Percentiles rank a stretch among this genome's conserved stretches.
These are phyloP conservation scores for Russula virescens DNA, from an alignment of 768 basidiomycete species.

Conservation along the genomic window DNA sequence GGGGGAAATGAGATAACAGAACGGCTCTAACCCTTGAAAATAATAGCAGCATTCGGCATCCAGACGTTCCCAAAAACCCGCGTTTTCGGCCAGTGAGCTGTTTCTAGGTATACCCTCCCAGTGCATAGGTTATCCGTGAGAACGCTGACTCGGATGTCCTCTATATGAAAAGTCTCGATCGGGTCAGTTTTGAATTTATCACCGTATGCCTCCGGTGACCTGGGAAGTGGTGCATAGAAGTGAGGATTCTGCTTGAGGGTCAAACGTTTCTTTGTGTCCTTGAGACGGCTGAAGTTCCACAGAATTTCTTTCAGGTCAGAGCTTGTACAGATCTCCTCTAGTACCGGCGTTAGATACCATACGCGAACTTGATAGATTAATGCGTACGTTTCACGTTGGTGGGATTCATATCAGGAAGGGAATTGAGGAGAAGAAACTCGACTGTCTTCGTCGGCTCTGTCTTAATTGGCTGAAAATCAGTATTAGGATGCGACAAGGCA, in stretches of 20 bases:
- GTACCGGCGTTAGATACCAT: background rate
- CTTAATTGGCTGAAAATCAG: background rate
- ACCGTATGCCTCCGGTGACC: background rate
- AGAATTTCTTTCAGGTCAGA: conserved; percentile 5
- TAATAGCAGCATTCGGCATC: background rate
- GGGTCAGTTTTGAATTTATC: background rate
- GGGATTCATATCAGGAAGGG: background rate
- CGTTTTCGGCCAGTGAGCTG: background rate
- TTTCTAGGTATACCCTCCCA: conserved; percentile 9
- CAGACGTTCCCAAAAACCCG: conserved; percentile 11
- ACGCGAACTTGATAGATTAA: too few relatives aligned
- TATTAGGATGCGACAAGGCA: background rate
- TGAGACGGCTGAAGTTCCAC: conserved; percentile 15
- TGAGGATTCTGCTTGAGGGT: conserved; percentile 11
- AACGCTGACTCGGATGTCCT: background rate
- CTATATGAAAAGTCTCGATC: background rate
- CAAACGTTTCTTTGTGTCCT: background rate
- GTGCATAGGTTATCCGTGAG: background rate
- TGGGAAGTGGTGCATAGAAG: conserved; percentile 7
- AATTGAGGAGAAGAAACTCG: background rate
- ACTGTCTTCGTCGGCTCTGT: background rate
- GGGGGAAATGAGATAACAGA: background rate
- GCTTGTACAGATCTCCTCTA: conserved; percentile 4
- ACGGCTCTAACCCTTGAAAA: conserved; percentile 7
- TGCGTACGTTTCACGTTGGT: background rate